Evolutionary conservation across 2,329 filamentous ascomycete species (phyloP), one percentile per base, ranked within the genome.

Genomic region (Trichoderma sp.): DNA sequence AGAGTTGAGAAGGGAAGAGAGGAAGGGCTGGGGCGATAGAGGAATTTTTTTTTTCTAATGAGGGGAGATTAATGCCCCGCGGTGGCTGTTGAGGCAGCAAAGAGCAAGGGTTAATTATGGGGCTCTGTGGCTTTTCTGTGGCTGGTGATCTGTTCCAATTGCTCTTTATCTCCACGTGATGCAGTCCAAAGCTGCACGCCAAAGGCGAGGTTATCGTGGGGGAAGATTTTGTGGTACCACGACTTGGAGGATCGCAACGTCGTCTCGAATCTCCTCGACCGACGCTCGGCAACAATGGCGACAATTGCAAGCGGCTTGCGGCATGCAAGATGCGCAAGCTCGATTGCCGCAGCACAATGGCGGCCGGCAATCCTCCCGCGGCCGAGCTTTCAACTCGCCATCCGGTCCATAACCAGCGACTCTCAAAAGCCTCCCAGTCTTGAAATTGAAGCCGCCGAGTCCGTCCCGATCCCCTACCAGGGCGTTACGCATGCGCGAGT

Each of bases 401-500:
- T 78, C 39, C 79, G 79, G 75, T 75, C 71, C 4, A 39, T 74
- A 32, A 73, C 71, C 26, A 76, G 73, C 34, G 73, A 78, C 60
- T 71, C 76, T 15, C 71, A 74, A 58, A 58, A 30, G 73, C 71
- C 63, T 39, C 60, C 47, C 65, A 73, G 60, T 57, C 61, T 64
- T 58, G 73, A 70, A 30, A 24, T 73, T 68, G 72, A 75, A 11
- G 69, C 75, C 15, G 64, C 74, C 15, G 76, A 81, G 32, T 61
- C 76, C 21, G 73, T 79, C 30, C 73, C 76, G 15, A 74, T 79
- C 0, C 79, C 81, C 1, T 79, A 81, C n/a, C 73, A 78, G 12
- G 78, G 78, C 57, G 74, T 82, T 32, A 75, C 77, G 30, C 87
- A 89, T 75, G 90, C 93, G 68, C 93, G 96, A 75, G 85, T 97